Conservation (phyloP, 192 early-diverging fungal species). For the Rhizoclosmatium sp. region DNA sequence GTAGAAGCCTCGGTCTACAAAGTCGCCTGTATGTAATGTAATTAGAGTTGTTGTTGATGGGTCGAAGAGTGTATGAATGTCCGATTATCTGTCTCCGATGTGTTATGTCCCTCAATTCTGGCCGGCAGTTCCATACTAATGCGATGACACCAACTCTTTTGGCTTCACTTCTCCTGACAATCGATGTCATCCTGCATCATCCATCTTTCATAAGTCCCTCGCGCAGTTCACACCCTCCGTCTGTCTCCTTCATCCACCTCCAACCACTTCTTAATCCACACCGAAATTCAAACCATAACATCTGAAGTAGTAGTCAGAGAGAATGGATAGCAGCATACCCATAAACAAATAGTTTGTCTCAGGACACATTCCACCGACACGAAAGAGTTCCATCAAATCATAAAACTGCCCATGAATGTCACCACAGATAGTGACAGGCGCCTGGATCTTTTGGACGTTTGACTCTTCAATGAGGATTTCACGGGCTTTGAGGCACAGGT, state of each 20-base stretch:
- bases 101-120: no score
- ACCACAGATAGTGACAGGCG: conserved; percentile 98
- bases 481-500: conserved; percentile 91
- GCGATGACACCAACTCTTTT: no score
- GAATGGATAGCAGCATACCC: conserved; percentile 53
- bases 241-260: no score
- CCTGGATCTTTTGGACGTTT: conserved; percentile 94
- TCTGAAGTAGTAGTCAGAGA: background rate
- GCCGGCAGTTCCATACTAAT: no score
- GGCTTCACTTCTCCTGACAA: no score
- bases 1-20: conserved; percentile 99
- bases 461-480: conserved; percentile 96
- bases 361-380: conserved; percentile 95
- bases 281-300: background rate
- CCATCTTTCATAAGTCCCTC: no score
- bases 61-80: no score
- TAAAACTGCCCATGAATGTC: conserved; percentile 99
- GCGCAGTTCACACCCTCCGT: background rate
- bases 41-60: background rate
- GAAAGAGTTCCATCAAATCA: conserved; percentile 95
- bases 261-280: conserved; percentile 8
- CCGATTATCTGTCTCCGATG: no score
- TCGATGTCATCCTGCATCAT: no score
- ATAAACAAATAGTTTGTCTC: conserved; percentile 99
- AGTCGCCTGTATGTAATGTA: conserved; percentile 71